Evolutionary conservation across 129 eudicot genomes (phyloP).

Genomic region (Artemisia argyi): DNA sequence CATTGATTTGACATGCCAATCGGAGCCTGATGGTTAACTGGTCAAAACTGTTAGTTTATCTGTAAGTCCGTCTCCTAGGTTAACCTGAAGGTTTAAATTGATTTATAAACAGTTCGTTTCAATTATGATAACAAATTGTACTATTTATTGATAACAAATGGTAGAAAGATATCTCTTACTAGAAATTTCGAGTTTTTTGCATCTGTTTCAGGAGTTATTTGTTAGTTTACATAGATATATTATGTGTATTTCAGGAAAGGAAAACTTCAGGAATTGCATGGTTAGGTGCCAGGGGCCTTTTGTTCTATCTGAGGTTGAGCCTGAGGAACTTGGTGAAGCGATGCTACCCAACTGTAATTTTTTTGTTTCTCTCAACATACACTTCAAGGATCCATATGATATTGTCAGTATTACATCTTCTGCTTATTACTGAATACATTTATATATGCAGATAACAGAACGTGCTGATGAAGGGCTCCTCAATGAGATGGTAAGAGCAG

Average conservation of each 20-base stretch:
- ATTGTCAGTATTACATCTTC: neutral
- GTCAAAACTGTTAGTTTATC: too few relatives aligned
- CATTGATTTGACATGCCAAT: too few relatives aligned
- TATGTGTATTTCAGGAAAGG: slow-evolving; percentile 55
- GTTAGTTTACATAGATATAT: neutral
- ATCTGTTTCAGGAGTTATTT: neutral
- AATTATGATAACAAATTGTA: too few relatives aligned
- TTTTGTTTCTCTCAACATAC: neutral
- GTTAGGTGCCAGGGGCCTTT: slow-evolving; percentile 81
- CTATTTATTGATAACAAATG: too few relatives aligned
- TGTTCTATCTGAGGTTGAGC: slow-evolving; percentile 63
- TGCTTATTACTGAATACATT: slow-evolving; percentile 6
- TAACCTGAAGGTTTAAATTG: too few relatives aligned
- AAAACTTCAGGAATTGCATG: slow-evolving; percentile 61
- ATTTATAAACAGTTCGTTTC: too few relatives aligned
- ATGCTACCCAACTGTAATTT: slow-evolving; percentile 79
- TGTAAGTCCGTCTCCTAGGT: too few relatives aligned
- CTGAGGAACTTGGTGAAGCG: slow-evolving; percentile 62
- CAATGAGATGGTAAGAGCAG: slow-evolving; percentile 80
- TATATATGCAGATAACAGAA: slow-evolving; percentile 50
- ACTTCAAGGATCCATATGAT: slow-evolving; percentile 11
- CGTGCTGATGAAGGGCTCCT: slow-evolving; percentile 86
- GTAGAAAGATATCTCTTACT: too few relatives aligned
- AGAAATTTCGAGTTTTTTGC: too few relatives aligned
- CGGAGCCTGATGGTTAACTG: too few relatives aligned